Conservation (phyloP, 2,329 filamentous ascomycete species). For the Neofusicoccum umdonicola region DNA sequence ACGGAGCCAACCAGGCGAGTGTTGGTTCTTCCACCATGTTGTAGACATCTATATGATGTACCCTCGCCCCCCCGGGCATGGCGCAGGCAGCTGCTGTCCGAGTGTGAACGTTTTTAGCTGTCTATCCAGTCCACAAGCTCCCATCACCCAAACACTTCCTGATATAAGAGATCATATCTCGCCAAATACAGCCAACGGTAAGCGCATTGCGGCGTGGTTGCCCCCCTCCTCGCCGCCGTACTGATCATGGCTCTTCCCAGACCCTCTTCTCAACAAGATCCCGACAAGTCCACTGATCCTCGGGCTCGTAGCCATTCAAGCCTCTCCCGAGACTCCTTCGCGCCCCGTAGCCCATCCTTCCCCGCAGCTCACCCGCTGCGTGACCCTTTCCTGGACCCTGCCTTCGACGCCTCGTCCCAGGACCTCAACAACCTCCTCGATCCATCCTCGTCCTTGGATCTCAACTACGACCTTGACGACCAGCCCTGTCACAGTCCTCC, state of each 20-base stretch:
- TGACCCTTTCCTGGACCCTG: conserved; percentile 6
- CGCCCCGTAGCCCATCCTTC: conserved; percentile 12
- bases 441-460: conserved; percentile 5
- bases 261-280: conserved; percentile 12
- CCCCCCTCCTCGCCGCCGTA: conserved; percentile 25
- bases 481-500: conserved; percentile 21
- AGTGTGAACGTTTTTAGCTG: conserved; percentile 17
- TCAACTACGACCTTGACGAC: conserved; percentile 20
- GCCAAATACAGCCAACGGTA: conserved; percentile 10
- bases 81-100: conserved; percentile 27
- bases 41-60: conserved; percentile 20
- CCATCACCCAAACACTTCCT: neutral
- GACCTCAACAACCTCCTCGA: conserved; percentile 14
- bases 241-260: conserved; percentile 33
- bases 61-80: conserved; percentile 31
- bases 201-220: conserved; percentile 5
- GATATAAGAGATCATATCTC: conserved; percentile 14
- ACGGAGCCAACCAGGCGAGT: conserved; percentile 21
- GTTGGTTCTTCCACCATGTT: conserved; percentile 18
- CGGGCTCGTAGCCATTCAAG: neutral
- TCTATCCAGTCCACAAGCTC: conserved; percentile 5
- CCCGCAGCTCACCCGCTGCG: neutral
- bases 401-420: conserved; percentile 2
- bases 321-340: conserved; percentile 14
- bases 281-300: neutral